phyloP scores from a whole-genome alignment of 2,329 filamentous ascomycete genomes.

The Microcyclosporella mali region DNA sequence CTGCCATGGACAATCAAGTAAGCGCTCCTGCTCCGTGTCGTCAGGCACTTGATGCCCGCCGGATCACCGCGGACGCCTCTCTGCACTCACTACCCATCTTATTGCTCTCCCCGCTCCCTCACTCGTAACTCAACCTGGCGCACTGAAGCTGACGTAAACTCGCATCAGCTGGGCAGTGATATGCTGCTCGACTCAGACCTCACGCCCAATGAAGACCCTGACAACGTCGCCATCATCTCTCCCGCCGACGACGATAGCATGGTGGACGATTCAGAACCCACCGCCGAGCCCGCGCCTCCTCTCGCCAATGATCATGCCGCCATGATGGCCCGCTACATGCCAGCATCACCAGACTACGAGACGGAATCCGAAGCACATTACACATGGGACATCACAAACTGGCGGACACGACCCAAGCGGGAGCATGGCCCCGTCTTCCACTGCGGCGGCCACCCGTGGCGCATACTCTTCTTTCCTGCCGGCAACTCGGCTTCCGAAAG shows the following conservation, averaged over 20 bases:
- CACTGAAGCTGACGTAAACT: conserved; percentile 20
- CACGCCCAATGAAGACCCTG: conserved; percentile 34
- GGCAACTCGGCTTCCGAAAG: conserved; percentile 85
- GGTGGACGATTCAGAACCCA: conserved; percentile 43
- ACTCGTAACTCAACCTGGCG: background rate
- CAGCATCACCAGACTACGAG: conserved; percentile 71
- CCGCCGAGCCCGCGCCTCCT: conserved; percentile 40
- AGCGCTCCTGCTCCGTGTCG: conserved; percentile 7
- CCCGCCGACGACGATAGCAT: conserved; percentile 51
- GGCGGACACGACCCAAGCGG: conserved; percentile 68
- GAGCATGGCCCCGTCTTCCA: conserved; percentile 85
- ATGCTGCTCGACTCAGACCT: conserved; percentile 55
- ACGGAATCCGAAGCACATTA: conserved; percentile 67
- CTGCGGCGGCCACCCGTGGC: conserved; percentile 85
- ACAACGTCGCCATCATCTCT: conserved; percentile 54
- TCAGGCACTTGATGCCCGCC: background rate
- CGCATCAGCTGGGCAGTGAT: conserved; percentile 51
- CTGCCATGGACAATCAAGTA: conserved; percentile 11
- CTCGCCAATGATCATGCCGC: conserved; percentile 64
- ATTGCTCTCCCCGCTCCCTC: background rate
- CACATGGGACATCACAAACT: conserved; percentile 85
- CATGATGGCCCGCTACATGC: conserved; percentile 75
- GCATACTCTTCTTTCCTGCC: conserved; percentile 88
- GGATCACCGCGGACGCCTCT: too few species aligned
- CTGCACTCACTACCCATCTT: background rate